These are phyloP conservation scores for Kappamyces sp. DNA, from an alignment of 192 early-diverging fungal genomes.

Conservation along the genomic window DNA sequence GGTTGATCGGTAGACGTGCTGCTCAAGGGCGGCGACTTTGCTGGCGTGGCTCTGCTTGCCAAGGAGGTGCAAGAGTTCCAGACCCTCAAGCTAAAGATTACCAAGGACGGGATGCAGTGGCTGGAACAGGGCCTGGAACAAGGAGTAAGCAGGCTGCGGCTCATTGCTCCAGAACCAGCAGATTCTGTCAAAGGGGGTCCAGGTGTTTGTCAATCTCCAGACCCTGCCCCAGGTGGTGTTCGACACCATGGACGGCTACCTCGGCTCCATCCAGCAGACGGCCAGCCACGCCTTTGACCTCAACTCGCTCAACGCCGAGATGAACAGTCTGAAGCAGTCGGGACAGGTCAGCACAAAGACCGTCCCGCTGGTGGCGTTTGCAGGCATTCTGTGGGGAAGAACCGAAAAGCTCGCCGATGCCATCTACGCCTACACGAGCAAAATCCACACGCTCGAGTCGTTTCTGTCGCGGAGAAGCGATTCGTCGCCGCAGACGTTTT, in stretches of 20 bases:
- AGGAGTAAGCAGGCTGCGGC: conserved; percentile 24
- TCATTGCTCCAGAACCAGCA: conserved; percentile 34
- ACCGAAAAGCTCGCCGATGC: conserved; percentile 40
- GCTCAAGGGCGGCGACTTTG: too few relatives aligned
- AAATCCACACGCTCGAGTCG: conserved; percentile 37
- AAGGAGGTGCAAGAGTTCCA: conserved; percentile 22
- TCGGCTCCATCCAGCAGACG: conserved; percentile 28
- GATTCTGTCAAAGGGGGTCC: conserved; percentile 37
- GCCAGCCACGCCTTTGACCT: conserved; percentile 30
- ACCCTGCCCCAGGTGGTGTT: conserved; percentile 24
- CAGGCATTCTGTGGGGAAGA: conserved; percentile 34
- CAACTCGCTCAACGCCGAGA: conserved; percentile 33
- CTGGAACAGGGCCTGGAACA: conserved; percentile 45
- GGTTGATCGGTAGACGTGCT: too few relatives aligned
- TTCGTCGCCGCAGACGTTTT: conserved; percentile 28
- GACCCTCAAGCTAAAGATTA: conserved; percentile 47
- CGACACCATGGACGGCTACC: conserved; percentile 25
- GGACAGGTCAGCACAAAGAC: conserved; percentile 17
- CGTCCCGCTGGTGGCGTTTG: conserved; percentile 12
- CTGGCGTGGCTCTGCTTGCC: too few relatives aligned
- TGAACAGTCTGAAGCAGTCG: conserved; percentile 29
- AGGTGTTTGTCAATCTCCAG: conserved; percentile 41
- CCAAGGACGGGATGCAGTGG: conserved; percentile 45
- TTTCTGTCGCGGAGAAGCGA: conserved; percentile 40
- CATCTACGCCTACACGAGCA: conserved; percentile 32